Base-by-base conservation (phyloP, 2,329 filamentous ascomycete genomes). In the Endocalyx cinctus region DNA sequence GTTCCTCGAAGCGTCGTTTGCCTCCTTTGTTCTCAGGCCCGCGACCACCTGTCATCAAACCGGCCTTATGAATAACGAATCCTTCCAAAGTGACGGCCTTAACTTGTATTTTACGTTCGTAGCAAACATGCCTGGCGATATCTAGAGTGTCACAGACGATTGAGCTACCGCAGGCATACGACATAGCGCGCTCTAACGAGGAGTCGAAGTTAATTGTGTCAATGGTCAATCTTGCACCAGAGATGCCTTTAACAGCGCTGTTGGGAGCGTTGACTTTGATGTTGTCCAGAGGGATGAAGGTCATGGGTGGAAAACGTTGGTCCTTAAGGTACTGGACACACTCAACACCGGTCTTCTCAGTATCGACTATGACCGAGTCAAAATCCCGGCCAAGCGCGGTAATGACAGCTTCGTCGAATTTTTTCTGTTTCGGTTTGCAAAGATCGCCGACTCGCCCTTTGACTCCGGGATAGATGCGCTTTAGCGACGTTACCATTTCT, bases 351-450 rank as follows among this genome's bases (percentile, higher is more conserved):
- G 86, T 92, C 64, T 92, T 94, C 60, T 97, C 88, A 2, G 87
- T 90, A 50, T 98, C 92, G 8, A 97, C 90, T 30, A 98, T 80
- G 27, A 98, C 84, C 0, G 89, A 86, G 58, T 98, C 90, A 57
- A 95, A 95, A 54, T 97, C 86, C 34, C 87, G 80, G 31, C 92
- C 92, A 4, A 98, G 76, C 6, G 94, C 88, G 15, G 87, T 94
- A 50, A 87, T 87, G 43, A 98, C 86, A 28, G 92, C 92, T 47
- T 92, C 87, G 43, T 92, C 86, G 52, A 82, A 98, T 59, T 96
- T 97, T 64, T 94, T 96, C 64, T 96, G 87, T 61, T 96, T 97
- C 2, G 92, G 90, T 46, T 87, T 89, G 66, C 92, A 96, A 26
- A 98, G 75, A 45, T 95, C 87, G 42, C 87, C 87, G 28, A 97